Base-by-base conservation (phyloP, 1,284 basidiomycete genomes). In the Fomitopsis palustris region DNA sequence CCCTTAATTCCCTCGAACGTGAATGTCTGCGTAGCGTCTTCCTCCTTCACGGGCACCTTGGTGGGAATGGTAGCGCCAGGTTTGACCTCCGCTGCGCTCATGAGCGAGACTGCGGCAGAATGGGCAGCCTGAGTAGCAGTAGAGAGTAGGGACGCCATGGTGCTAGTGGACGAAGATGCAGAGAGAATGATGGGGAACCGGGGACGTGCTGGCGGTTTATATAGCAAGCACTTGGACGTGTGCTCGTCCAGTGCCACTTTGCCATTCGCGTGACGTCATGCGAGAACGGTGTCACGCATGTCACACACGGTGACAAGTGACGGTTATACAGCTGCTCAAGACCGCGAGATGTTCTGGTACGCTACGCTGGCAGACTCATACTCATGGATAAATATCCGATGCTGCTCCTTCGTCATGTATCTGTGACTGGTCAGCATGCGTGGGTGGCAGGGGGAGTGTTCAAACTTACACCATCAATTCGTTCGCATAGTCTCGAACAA, bases 401-500 rank as follows among this genome's bases (percentile, higher is more conserved):
- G 77, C 59, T 84, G 82, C 65, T 92, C 86, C 59, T 77, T 74
- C 59, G 82, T 79, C 79, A 93, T 84, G 74, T 83, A 93, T 25
- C 90, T 93, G 65, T 37, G 8, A 19, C 10, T 21, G 17, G 41
- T 52, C 31, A 52, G 49, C 21, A 56, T 29, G 56, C 58, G 54
- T 60, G 60, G 12, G 53, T 29, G 21, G 21, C 58, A 17, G 39
- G 42, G 31, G 8, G 52, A 53, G 2, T 41, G 56, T 42, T 21
- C 25, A 58, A 41, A 85, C 93, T 64, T 70, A 98, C 93, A 79
- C 78, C 69, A 98, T 80, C 60, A 99, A 80, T 68, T 97, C 94
- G 63, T 92, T 91, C 60, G 95, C 86, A 72, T 98, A 96, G 65
- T 98, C 95, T 64, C 89, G 82, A 16, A 99, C 83, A 14, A 98